Conservation (phyloP, 2,329 filamentous ascomycete species). For the Diaporthe sp. region DNA sequence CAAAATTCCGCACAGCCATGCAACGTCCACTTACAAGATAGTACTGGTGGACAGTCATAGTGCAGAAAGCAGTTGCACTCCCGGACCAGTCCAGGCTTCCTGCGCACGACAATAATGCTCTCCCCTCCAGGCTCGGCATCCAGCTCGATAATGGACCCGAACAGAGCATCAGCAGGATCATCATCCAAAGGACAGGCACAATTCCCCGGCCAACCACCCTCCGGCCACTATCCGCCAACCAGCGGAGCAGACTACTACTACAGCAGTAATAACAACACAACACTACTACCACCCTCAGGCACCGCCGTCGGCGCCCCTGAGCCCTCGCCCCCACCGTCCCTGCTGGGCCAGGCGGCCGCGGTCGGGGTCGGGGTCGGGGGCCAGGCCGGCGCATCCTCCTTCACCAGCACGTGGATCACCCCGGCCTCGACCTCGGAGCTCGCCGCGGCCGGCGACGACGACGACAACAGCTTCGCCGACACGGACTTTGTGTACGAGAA, state of each 20-base stretch:
- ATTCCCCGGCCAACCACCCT: neutral
- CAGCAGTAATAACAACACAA: neutral
- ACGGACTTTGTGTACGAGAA: slow-evolving; percentile 49
- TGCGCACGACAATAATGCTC: slow-evolving; percentile 14
- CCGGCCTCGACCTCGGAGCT: slow-evolving; percentile 30
- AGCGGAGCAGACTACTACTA: slow-evolving; percentile 39
- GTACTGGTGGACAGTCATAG: slow-evolving; percentile 18
- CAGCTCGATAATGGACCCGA: slow-evolving; percentile 31
- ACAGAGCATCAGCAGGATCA: neutral
- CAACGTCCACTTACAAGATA: slow-evolving; percentile 16
- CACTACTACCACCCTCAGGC: neutral
- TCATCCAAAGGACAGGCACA: slow-evolving; percentile 16
- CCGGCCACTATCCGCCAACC: slow-evolving; percentile 57
- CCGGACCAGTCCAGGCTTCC: neutral
- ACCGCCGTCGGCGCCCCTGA: slow-evolving; percentile 16
- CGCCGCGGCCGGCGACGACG: slow-evolving; percentile 40
- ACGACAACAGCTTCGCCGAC: slow-evolving; percentile 44
- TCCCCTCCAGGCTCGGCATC: slow-evolving; percentile 24
- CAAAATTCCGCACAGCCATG: slow-evolving; percentile 10
- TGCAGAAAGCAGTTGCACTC: neutral
- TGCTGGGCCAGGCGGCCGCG: slow-evolving; percentile 12
- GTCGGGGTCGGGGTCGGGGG: neutral
- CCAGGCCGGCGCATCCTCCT: slow-evolving; percentile 29
- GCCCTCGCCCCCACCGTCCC: slow-evolving; percentile 30
- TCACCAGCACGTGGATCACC: slow-evolving; percentile 35